Conservation (phyloP, 1,284 basidiomycete species). For the Ceratorhiza oryzae-sativae region DNA sequence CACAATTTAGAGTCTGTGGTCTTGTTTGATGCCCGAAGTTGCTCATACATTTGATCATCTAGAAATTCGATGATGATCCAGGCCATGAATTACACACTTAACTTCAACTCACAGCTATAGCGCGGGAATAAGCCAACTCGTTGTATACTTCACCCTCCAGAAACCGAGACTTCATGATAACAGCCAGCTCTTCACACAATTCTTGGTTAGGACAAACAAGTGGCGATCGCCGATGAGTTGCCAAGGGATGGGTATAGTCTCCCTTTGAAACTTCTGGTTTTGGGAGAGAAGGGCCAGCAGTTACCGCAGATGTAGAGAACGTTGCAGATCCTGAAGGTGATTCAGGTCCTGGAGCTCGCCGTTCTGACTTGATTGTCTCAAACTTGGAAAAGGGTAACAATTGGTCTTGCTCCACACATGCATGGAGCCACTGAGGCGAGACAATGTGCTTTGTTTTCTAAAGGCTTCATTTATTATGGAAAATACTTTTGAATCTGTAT, state of each 20-base stretch:
- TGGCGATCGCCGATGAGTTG: conserved; percentile 67
- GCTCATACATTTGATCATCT: conserved; percentile 67
- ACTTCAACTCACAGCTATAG: conserved; percentile 62
- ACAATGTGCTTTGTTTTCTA: conserved; percentile 71
- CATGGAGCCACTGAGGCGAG: conserved; percentile 69
- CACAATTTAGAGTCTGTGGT: background rate
- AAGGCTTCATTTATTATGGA: background rate
- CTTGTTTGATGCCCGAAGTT: background rate
- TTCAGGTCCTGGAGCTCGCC: background rate
- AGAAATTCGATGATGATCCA: background rate
- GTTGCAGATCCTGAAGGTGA: background rate
- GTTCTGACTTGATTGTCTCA: conserved; percentile 37
- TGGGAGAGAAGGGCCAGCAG: conserved; percentile 9
- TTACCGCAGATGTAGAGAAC: background rate
- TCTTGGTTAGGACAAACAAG: conserved; percentile 70
- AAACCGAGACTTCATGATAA: conserved; percentile 64
- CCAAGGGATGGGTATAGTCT: conserved; percentile 57
- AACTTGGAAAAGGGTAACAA: conserved; percentile 40
- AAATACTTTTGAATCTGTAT: background rate
- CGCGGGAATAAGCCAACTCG: conserved; percentile 69
- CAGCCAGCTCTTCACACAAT: conserved; percentile 62
- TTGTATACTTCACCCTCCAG: conserved; percentile 71
- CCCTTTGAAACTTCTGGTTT: background rate
- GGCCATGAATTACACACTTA: background rate
- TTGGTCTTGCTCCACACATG: conserved; percentile 54